phyloP scores from a whole-genome alignment of 2,329 filamentous ascomycete genomes.

The Pseudogymnoascus pannorum region DNA sequence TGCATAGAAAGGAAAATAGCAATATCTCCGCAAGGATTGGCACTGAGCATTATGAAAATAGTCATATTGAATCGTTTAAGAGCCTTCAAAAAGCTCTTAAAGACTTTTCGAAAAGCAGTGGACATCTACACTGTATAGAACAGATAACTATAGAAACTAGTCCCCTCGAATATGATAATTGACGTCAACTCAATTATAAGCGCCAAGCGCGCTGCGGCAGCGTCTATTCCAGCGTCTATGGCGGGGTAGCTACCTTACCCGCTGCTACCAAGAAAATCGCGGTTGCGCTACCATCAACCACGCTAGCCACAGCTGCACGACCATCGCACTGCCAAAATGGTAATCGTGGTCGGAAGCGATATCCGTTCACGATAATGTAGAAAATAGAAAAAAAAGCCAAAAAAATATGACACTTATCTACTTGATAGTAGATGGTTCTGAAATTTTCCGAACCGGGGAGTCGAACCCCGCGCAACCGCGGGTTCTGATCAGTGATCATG shows the following conservation, averaged over 20 bases:
- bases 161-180: neutral
- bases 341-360: too few relatives aligned
- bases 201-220: neutral
- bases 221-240: neutral
- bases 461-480: too few relatives aligned
- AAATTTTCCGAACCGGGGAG: too few relatives aligned
- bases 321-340: too few relatives aligned
- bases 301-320: too few relatives aligned
- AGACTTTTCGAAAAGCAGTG: neutral
- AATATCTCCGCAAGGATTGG: neutral
- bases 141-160: neutral
- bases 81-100: neutral
- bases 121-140: neutral
- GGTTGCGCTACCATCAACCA: too few relatives aligned
- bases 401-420: too few relatives aligned
- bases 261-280: too few relatives aligned
- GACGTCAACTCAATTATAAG: neutral
- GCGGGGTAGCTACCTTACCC: neutral
- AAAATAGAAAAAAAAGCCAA: too few relatives aligned
- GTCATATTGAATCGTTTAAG: neutral
- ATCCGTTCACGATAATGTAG: too few relatives aligned
- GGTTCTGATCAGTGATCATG: too few relatives aligned
- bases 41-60: neutral
- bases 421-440: too few relatives aligned
- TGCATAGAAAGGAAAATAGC: neutral